phyloP scores from a whole-genome alignment of 495 filamentous ascomycete species.

The Lichina pygmaea region DNA sequence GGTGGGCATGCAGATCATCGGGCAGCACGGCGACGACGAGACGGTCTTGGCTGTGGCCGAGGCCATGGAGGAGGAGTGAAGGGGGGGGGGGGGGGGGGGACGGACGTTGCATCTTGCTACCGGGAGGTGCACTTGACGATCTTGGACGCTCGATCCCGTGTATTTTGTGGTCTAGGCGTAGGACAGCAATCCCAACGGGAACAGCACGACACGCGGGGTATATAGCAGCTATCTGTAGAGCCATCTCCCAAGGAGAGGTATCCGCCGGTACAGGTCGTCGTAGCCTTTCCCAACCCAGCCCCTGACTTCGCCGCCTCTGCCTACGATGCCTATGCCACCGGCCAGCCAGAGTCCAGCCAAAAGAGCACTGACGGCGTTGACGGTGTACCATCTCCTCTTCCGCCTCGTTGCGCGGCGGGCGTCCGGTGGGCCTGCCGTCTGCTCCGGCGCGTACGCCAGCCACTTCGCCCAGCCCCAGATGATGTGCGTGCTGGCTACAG shows the following conservation, averaged over 20 bases:
- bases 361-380: slow-evolving; percentile 32
- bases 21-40: slow-evolving; percentile 74
- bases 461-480: slow-evolving; percentile 62
- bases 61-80: slow-evolving; percentile 13
- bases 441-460: slow-evolving; percentile 25
- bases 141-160: too few species aligned
- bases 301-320: slow-evolving; percentile 33
- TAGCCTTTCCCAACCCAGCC: slow-evolving; percentile 65
- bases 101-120: too few species aligned
- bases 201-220: too few species aligned
- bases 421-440: slow-evolving; percentile 8
- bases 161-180: too few species aligned
- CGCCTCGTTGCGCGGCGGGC: slow-evolving; percentile 15
- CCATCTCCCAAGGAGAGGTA: slow-evolving; percentile 25
- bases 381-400: slow-evolving; percentile 36
- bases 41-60: slow-evolving; percentile 28
- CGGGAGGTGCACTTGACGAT: too few species aligned
- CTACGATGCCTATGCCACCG: slow-evolving; percentile 54
- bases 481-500: slow-evolving; percentile 47
- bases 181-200: too few species aligned
- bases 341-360: slow-evolving; percentile 47
- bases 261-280: slow-evolving; percentile 34
- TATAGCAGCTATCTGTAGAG: slow-evolving; percentile 7
- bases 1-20: slow-evolving; percentile 67
- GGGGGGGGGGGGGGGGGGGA: too few species aligned